Base-by-base conservation (phyloP, 2,329 filamentous ascomycete genomes). In the Botrytis hyacinthi region DNA sequence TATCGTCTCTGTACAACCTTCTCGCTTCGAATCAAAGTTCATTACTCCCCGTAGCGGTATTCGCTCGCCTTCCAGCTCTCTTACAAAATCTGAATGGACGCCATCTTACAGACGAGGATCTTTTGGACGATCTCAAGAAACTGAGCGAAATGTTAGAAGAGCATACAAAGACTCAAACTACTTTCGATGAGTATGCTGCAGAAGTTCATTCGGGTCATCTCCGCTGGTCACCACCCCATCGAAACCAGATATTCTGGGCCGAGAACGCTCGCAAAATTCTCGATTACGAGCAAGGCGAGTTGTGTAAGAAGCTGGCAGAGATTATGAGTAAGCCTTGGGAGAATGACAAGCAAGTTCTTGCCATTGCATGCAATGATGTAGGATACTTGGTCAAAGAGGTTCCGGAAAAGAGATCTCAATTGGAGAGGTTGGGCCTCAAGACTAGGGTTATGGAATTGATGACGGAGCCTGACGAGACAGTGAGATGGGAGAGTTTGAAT, bases 1-100 rank as follows among this genome's bases (percentile, higher is more conserved):
- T 98, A 62, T 94, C 94, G 16, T 98, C 95, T 12, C 88, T 99
- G 59, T 89, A 92, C 81, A 98, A 97, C 83, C 90, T 99, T 62
- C 89, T 98, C 54, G 85, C 85, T 62, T 85, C 86, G 75, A 91
- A 93, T 86, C 83, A 89, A 84, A 85, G 92, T 87, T 87, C 92
- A 81, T 83, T 91, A 82, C 90, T 98, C 73, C 95, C 95, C 12
- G 91, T 92, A 4, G 95, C 96, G 1, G 92, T 96, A 35, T 91
- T 97, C 74, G 94, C 93, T 69, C 92, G 94, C 74, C 89, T 98
- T 48, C 95, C 90, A 5, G 83, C 85, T 8, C 83, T 91, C n/a
- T 83, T 92, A 54, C 86, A 89, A 75, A 92, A 91, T 79, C 84
- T 92, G 61, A 84, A 84, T 73, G 85, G 86, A 67, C 88, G 90